These are phyloP conservation scores for Dissophora ornata DNA, from an alignment of 192 early-diverging fungal species.

Conservation along the genomic window DNA sequence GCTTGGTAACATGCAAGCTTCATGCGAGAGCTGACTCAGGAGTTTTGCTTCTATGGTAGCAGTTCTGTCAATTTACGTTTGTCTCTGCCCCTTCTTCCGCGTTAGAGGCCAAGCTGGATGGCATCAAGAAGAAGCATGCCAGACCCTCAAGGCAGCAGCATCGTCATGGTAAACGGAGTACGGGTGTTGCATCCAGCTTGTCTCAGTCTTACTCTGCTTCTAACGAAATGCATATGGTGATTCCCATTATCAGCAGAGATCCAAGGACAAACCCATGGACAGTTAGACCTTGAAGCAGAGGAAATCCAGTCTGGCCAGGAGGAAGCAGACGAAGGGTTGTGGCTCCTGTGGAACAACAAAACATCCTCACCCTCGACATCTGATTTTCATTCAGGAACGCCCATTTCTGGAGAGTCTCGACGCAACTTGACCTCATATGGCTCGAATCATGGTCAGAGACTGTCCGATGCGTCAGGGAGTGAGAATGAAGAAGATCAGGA, in stretches of 20 bases:
- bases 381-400: too few species aligned
- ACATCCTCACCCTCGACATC: not conserved
- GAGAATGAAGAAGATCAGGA: not conserved
- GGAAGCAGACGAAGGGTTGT: constrained; percentile 49
- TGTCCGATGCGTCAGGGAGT: not conserved
- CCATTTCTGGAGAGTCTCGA: not conserved
- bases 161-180: not conserved
- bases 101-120: constrained; percentile 37
- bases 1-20: too few species aligned
- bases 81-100: not conserved
- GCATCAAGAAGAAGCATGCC: constrained; percentile 18
- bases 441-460: not conserved
- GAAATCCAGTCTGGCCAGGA: constrained; percentile 39
- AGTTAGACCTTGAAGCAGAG: constrained; percentile 26
- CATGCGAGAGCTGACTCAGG: too few species aligned
- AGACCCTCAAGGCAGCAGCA: not conserved
- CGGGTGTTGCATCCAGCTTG: too few species aligned
- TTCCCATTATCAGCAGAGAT: too few species aligned
- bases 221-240: too few species aligned
- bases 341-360: constrained; percentile 40
- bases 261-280: constrained; percentile 3
- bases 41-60: too few species aligned
- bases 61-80: too few species aligned
- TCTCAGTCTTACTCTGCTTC: too few species aligned
- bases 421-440: not conserved